A percentile compares a stretch with the other conserved stretches of the same genome.
These are phyloP conservation scores for Nakazawaea wickerhamii DNA, from an alignment of 805 yeast genomes.

Conservation along the genomic window DNA sequence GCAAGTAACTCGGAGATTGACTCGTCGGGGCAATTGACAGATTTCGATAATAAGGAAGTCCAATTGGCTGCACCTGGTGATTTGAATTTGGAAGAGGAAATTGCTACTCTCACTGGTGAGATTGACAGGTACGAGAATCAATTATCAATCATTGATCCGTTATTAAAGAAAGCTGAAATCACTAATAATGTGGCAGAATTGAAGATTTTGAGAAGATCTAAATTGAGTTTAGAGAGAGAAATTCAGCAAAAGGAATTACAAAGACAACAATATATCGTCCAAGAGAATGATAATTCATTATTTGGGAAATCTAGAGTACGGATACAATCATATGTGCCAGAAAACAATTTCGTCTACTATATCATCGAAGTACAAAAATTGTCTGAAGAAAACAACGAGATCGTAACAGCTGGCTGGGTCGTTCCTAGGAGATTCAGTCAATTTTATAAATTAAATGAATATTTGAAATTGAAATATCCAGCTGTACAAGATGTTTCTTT, in stretches of 20 bases:
- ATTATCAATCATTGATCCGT: constrained; percentile 55
- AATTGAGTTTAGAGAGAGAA: constrained; percentile 61
- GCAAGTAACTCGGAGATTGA: constrained; percentile 2
- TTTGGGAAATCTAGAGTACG: constrained; percentile 57
- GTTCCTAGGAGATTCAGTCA: constrained; percentile 88
- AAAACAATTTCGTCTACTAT: constrained; percentile 60
- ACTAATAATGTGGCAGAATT: constrained; percentile 72
- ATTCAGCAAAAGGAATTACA: constrained; percentile 68
- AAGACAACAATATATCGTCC: constrained; percentile 75
- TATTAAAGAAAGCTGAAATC: constrained; percentile 76
- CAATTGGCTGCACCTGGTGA: constrained; percentile 66
- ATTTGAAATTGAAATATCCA: constrained; percentile 49
- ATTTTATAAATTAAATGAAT: constrained; percentile 65
- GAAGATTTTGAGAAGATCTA: constrained; percentile 63
- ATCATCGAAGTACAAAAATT: constrained; percentile 68
- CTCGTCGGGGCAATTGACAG: not conserved
- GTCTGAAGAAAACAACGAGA: constrained; percentile 23
- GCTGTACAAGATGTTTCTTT: constrained; percentile 43
- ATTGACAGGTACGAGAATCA: constrained; percentile 59
- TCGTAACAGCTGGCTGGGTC: constrained; percentile 72
- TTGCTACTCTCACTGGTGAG: constrained; percentile 50
- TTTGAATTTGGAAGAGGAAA: constrained; percentile 59
- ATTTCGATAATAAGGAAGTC: constrained; percentile 22
- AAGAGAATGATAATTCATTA: constrained; percentile 74
- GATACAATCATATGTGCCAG: constrained; percentile 47